Conservation (phyloP, 2,329 filamentous ascomycete genomes). For the Cytospora leucostoma region DNA sequence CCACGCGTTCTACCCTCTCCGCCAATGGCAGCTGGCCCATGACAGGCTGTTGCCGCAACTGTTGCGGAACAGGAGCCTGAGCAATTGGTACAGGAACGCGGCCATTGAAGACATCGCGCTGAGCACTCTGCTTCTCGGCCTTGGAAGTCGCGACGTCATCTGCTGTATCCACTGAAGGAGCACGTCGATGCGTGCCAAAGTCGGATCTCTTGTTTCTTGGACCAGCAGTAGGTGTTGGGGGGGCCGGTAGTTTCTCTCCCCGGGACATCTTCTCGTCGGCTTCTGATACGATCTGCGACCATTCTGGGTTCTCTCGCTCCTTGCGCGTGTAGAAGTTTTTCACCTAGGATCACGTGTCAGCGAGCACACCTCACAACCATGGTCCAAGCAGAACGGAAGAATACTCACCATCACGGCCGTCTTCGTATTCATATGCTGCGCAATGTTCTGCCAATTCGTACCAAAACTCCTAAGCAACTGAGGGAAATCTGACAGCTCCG, state of each 20-base stretch:
- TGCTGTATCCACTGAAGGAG: conserved; percentile 46
- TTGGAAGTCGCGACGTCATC: conserved; percentile 50
- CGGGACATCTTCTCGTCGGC: conserved; percentile 58
- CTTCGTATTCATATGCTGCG: conserved; percentile 78
- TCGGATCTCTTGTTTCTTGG: conserved; percentile 56
- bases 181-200: conserved; percentile 44
- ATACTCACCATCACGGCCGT: conserved; percentile 75
- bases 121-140: conserved; percentile 43
- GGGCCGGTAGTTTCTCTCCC: conserved; percentile 61
- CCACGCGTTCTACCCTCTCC: conserved; percentile 21
- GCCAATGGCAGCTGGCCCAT: conserved; percentile 29
- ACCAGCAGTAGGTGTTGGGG: conserved; percentile 57
- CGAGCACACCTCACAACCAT: conserved; percentile 18
- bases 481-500: conserved; percentile 76
- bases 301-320: conserved; percentile 58
- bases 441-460: conserved; percentile 76
- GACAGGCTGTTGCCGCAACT: conserved; percentile 33
- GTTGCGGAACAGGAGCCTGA: conserved; percentile 35
- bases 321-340: conserved; percentile 69
- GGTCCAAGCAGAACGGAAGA: not conserved
- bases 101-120: conserved; percentile 32
- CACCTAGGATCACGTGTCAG: conserved; percentile 49
- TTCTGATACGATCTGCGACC: conserved; percentile 60
- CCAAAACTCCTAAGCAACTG: conserved; percentile 73
- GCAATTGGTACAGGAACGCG: conserved; percentile 38